Conservation (phyloP, 192 early-diverging fungal species). For the Coemansia umbellata region DNA sequence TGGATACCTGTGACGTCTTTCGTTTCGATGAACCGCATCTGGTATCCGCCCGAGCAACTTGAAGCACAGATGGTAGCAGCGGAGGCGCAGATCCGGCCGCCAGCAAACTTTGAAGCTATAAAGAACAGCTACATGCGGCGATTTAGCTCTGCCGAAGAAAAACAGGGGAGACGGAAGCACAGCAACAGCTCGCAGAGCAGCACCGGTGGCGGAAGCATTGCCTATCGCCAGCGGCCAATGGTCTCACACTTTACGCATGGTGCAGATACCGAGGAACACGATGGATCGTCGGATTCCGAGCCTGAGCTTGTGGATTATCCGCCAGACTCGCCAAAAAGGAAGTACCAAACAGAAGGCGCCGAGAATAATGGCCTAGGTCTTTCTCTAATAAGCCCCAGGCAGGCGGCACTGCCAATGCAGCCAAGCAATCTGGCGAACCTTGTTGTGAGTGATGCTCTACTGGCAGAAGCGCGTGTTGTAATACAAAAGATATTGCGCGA, state of each 20-base stretch:
- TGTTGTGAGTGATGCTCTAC: conserved; percentile 9
- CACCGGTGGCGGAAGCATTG: not conserved
- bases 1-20: conserved; percentile 48
- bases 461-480: conserved; percentile 6
- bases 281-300: conserved; percentile 34
- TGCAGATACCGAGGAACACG: not conserved
- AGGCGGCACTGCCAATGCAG: not conserved
- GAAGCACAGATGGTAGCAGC: conserved; percentile 20
- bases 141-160: conserved; percentile 4
- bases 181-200: conserved; percentile 17
- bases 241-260: not conserved
- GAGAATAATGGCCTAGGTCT: conserved; percentile 5
- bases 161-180: not conserved
- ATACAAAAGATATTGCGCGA: conserved; percentile 21
- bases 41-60: conserved; percentile 36
- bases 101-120: conserved; percentile 38
- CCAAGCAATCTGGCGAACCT: conserved; percentile 1
- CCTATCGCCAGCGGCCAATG: not conserved
- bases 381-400: not conserved
- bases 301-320: conserved; percentile 22
- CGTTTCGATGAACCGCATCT: conserved; percentile 50
- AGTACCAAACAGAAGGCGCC: not conserved
- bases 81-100: conserved; percentile 23
- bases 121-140: conserved; percentile 35
- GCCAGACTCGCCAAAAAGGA: not conserved